Base-by-base conservation (phyloP, 73 alveolate genomes). In the Paramecium sexaurelia region DNA sequence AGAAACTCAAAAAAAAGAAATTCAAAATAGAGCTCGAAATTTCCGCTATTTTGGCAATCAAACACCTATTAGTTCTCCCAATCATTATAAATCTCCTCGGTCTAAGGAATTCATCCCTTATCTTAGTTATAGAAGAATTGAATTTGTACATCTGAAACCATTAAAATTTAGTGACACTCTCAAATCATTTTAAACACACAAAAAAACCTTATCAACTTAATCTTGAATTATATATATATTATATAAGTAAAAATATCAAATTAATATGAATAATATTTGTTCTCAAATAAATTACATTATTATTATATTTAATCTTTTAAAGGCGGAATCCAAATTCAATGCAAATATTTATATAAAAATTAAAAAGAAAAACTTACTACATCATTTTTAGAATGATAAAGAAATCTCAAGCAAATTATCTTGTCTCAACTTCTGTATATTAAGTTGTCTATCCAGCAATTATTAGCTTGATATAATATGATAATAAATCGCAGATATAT, bases 251-350 rank as follows among this genome's bases (percentile, higher is more conserved):
- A 43, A 6, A 11, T 19, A 43, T 4, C 55, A 41, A 6, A 41
- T 8, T 96, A 95, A 91, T 96, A 95, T 40, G 84, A 78, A 39
- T 91, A 95, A 33, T 89, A 89, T 36, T 95, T 95, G 91, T 95
- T 95, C n/a, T 91, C 95, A 68, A 94, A 95, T 11, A 82, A 39
- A 69, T 95, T 95, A 84, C 93, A 91, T 85, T 61, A 35, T 24
- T 92, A 93, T 82, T 68, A 67, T 11, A 55, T 45, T 32, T 85
- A 41, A 68, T 78, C 93, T 0, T 89, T 55, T 39, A 71, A 66
- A 22, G 91, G 92, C 1, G 96, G 95, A 40, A 75, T 84, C 98
- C 98, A 95, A 35, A 88, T 4, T 35, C 2, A 35, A 4, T 35
- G 92, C 11, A 68, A 55, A 55, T 71, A 26, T 1, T 87, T 78